Evolutionary conservation across 75 land plant genomes (phyloP).

Genomic region (Sequoiadendron giganteum): DNA sequence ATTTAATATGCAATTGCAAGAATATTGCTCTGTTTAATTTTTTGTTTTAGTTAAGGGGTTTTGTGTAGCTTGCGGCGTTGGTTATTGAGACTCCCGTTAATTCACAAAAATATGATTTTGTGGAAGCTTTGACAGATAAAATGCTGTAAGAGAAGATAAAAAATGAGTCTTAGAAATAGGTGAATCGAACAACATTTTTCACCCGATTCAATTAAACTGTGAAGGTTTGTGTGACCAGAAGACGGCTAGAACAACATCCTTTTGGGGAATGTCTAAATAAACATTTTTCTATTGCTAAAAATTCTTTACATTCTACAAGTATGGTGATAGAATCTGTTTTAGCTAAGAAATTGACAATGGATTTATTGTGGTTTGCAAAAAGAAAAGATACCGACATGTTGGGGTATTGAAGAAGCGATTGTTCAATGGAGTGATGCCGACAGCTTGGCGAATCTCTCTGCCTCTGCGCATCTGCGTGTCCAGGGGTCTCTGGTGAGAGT

Average conservation of each 20-base stretch:
- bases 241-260: neutral
- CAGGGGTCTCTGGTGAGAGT: conserved; percentile 70
- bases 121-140: conserved; percentile 60
- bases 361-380: conserved; percentile 93
- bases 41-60: neutral
- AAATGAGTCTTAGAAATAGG: conserved; percentile 33
- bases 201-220: conserved; percentile 54
- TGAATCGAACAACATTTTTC: conserved; percentile 56
- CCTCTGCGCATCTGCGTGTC: conserved; percentile 62
- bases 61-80: conserved; percentile 48
- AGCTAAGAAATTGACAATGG: conserved; percentile 89
- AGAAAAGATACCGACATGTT: conserved; percentile 58
- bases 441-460: conserved; percentile 48
- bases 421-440: conserved; percentile 57
- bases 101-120: conserved; percentile 75
- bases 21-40: neutral
- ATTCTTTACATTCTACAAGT: neutral
- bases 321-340: neutral
- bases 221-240: neutral
- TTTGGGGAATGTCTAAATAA: neutral
- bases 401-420: conserved; percentile 57
- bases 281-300: neutral
- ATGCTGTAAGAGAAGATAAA: conserved; percentile 53
- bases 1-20: no score
- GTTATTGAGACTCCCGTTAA: conserved; percentile 58